Evolutionary conservation across 2,329 filamentous ascomycete species (phyloP).

Genomic region (Parasarocladium wereldwijsianum): DNA sequence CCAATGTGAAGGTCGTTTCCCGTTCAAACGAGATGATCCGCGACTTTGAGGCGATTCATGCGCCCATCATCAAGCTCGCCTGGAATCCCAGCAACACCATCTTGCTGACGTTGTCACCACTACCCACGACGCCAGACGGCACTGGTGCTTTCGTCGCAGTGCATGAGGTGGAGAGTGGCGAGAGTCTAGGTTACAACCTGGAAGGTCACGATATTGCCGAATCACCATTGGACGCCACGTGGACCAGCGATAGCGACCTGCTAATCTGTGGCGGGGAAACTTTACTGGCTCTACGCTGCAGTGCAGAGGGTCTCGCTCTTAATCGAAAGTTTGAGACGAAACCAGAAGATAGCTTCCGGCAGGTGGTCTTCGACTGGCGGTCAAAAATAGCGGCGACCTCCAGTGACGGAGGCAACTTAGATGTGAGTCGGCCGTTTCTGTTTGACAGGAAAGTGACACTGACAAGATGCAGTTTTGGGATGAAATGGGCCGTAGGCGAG

Average conservation of each 20-base stretch:
- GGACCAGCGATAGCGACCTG: conserved; percentile 44
- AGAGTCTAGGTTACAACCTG: conserved; percentile 32
- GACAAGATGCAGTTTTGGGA: conserved; percentile 34
- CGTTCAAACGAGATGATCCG: conserved; percentile 36
- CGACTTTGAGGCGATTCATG: conserved; percentile 40
- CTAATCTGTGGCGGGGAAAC: conserved; percentile 42
- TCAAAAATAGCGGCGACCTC: conserved; percentile 42
- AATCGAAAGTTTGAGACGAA: conserved; percentile 36
- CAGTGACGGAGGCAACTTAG: conserved; percentile 42
- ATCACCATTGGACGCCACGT: conserved; percentile 41
- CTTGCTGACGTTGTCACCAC: conserved; percentile 41
- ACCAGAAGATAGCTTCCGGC: conserved; percentile 36
- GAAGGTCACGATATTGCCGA: conserved; percentile 32
- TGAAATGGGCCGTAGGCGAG: conserved; percentile 33
- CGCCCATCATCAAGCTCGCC: conserved; percentile 45
- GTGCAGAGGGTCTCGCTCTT: conserved; percentile 28
- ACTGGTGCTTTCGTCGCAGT: conserved; percentile 40
- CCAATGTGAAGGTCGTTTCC: conserved; percentile 41
- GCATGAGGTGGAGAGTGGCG: conserved; percentile 28
- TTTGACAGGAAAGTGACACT: neutral
- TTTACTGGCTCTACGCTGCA: conserved; percentile 32
- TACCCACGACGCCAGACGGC: conserved; percentile 22
- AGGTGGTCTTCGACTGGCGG: conserved; percentile 39
- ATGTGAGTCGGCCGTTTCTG: conserved; percentile 30
- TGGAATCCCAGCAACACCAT: conserved; percentile 43